These are phyloP conservation scores for Crataegus laevigata DNA, from an alignment of 306 rosid genomes.

Conservation along the genomic window DNA sequence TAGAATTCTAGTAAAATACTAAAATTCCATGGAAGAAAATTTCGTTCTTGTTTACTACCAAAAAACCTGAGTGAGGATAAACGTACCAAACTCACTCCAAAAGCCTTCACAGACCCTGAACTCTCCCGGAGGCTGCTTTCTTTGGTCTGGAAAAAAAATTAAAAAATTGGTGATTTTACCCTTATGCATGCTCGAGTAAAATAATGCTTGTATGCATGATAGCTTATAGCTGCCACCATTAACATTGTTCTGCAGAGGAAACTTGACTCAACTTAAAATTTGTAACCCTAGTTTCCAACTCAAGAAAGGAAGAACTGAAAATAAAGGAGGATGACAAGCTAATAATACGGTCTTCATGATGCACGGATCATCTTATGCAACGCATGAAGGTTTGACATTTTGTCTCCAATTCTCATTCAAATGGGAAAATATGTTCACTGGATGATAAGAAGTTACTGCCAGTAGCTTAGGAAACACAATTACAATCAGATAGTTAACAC, in stretches of 20 bases:
- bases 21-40: constrained; percentile 16
- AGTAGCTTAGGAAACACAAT: neutral
- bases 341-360: neutral
- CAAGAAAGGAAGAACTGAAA: neutral
- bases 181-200: neutral
- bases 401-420: neutral
- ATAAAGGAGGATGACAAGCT: neutral
- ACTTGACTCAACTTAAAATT: neutral
- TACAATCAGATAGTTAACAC: neutral
- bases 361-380: neutral
- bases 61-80: constrained; percentile 13
- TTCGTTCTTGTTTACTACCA: constrained; percentile 1
- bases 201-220: neutral
- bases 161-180: neutral
- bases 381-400: neutral
- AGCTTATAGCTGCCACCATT: neutral
- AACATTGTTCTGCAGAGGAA: neutral
- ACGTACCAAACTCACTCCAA: constrained; percentile 72
- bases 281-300: neutral
- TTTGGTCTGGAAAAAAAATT: constrained; percentile 45
- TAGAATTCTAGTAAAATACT: neutral
- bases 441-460: neutral
- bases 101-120: constrained; percentile 72
- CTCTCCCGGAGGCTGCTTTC: constrained; percentile 68
- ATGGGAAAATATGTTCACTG: neutral